These are phyloP conservation scores for Neospermospora avenae DNA, from an alignment of 2,329 filamentous ascomycete species.

Conservation along the genomic window DNA sequence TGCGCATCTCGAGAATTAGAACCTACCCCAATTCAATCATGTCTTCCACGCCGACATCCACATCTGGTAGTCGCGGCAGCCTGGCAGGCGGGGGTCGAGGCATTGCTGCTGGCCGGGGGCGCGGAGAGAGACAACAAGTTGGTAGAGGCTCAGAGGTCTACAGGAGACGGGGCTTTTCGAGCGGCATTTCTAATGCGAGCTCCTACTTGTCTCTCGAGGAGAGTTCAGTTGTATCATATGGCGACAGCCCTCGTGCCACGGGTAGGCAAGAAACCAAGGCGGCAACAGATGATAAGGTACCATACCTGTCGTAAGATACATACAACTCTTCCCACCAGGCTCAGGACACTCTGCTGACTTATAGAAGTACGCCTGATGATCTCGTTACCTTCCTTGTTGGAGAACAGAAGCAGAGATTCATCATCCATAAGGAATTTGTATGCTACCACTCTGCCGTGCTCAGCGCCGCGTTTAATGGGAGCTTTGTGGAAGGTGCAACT, in stretches of 20 bases:
- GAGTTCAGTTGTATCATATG: background rate
- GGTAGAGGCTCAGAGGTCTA: no score
- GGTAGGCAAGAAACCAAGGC: no score
- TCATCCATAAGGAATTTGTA: conserved; percentile 38
- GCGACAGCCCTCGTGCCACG: no score
- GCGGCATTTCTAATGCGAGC: no score
- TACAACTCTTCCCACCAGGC: background rate
- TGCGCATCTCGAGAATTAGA: no score
- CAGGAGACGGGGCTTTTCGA: no score
- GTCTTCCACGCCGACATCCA: no score
- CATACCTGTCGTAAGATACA: background rate
- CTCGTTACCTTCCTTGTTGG: conserved; percentile 14
- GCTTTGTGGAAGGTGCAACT: background rate
- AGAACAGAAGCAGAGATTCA: background rate
- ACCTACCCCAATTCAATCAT: no score
- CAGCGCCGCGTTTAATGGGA: background rate
- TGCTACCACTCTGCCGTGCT: conserved; percentile 40
- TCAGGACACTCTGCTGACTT: background rate
- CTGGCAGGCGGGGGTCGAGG: no score
- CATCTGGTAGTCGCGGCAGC: no score
- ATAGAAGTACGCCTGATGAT: background rate
- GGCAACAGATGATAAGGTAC: background rate
- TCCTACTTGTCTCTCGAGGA: background rate
- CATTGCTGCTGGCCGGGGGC: no score
- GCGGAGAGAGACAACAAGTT: no score